phyloP scores from a whole-genome alignment of 495 filamentous ascomycete genomes.

The Neurospora sp. region DNA sequence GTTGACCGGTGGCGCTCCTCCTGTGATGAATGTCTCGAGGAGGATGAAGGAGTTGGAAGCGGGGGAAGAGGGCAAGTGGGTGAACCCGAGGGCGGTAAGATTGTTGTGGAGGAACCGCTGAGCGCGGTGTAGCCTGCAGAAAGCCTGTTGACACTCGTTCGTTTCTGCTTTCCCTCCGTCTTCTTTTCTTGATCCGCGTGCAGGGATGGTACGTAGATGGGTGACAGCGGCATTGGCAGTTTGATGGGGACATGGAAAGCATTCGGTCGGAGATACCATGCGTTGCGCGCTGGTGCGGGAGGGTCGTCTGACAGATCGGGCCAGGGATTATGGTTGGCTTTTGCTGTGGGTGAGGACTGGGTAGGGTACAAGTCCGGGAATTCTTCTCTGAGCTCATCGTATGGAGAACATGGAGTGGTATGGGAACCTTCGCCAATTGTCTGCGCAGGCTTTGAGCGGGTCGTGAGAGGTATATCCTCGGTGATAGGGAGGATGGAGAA shows the following conservation, averaged over 20 bases:
- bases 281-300: background rate
- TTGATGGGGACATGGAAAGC: background rate
- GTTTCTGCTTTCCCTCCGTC: background rate
- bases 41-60: background rate
- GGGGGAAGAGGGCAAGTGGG: background rate
- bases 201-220: background rate
- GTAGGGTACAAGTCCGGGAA: background rate
- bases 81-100: background rate
- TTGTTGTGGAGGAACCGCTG: background rate
- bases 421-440: background rate
- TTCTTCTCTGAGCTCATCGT: background rate
- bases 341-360: background rate
- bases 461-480: slow-evolving; percentile 4
- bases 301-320: slow-evolving; percentile 10
- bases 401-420: background rate
- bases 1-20: background rate
- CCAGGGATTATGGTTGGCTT: slow-evolving; percentile 11
- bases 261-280: background rate
- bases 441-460: background rate
- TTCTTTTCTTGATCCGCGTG: background rate
- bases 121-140: background rate
- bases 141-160: background rate
- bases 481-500: slow-evolving; percentile 6
- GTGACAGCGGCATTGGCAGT: background rate
- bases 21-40: background rate